Conservation (phyloP, 345 rosid species). For the Sisymbrium irio region DNA sequence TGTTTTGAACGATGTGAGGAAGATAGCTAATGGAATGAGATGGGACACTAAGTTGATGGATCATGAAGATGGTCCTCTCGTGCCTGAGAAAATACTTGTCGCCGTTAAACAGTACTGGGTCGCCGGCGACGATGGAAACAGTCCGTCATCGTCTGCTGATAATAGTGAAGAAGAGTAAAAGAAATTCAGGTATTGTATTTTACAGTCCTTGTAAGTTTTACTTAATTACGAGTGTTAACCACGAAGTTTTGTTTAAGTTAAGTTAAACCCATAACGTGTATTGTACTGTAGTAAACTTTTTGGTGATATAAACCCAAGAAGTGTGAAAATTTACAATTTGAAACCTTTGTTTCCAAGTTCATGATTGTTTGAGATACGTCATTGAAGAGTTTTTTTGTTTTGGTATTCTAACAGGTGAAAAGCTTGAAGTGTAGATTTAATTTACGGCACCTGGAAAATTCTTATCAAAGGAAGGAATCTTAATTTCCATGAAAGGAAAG, state of each 20-base stretch:
- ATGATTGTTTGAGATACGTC: background rate
- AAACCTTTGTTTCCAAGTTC: background rate
- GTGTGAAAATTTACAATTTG: background rate
- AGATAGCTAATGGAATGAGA: slow-evolving; percentile 73
- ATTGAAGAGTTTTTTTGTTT: background rate
- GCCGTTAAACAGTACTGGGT: slow-evolving; percentile 91
- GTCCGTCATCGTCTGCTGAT: slow-evolving; percentile 38
- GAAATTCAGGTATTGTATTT: slow-evolving; percentile 20
- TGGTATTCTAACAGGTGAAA: slow-evolving; percentile 25
- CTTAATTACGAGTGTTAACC: background rate
- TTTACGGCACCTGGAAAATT: slow-evolving; percentile 13
- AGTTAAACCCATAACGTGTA: background rate
- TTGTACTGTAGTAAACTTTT: background rate
- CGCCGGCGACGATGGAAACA: slow-evolving; percentile 55
- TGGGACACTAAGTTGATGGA: slow-evolving; percentile 91
- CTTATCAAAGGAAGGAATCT: slow-evolving; percentile 21
- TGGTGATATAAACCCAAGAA: background rate
- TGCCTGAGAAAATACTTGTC: slow-evolving; percentile 73
- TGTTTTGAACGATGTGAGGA: slow-evolving; percentile 68
- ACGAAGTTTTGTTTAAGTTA: slow-evolving; percentile 10
- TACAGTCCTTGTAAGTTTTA: slow-evolving; percentile 14
- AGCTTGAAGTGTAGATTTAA: slow-evolving; percentile 24
- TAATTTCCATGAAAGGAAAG: slow-evolving; percentile 18
- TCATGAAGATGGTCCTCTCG: slow-evolving; percentile 97
- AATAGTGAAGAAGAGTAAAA: slow-evolving; percentile 27